phyloP scores from a whole-genome alignment of 176 grass and related monocot genomes.

The Areca catechu region DNA sequence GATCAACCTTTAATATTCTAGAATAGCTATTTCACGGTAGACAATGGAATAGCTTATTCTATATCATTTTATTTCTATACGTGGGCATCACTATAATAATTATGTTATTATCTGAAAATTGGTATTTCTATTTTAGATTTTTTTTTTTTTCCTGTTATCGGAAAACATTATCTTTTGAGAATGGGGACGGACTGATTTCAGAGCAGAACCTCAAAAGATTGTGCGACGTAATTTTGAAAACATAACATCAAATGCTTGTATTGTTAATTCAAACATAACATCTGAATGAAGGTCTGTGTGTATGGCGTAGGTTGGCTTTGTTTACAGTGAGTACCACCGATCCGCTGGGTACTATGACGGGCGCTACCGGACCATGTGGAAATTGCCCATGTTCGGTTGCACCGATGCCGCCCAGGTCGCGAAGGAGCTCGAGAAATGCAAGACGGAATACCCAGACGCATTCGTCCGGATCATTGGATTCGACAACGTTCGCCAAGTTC shows the following conservation, averaged over 20 bases:
- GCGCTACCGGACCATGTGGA: conserved; percentile 44
- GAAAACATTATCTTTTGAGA: too few species aligned
- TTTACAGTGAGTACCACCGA: conserved; percentile 18
- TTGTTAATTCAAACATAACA: not conserved
- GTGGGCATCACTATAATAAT: too few species aligned
- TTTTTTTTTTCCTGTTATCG: too few species aligned
- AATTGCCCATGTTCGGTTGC: conserved; percentile 40
- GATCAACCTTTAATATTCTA: too few species aligned
- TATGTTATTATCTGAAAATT: too few species aligned
- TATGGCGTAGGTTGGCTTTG: conserved; percentile 11
- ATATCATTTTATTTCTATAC: too few species aligned
- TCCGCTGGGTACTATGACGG: conserved; percentile 36
- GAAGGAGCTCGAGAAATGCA: conserved; percentile 27
- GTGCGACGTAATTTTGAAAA: too few species aligned
- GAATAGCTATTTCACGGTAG: too few species aligned
- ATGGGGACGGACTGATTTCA: too few species aligned
- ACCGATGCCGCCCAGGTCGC: conserved; percentile 21
- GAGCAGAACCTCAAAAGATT: too few species aligned
- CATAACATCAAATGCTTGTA: not conserved
- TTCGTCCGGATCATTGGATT: conserved; percentile 50
- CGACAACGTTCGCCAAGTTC: conserved; percentile 44
- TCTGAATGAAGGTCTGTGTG: not conserved
- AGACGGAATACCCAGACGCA: conserved; percentile 31
- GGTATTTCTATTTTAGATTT: too few species aligned
- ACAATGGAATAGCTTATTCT: too few species aligned